Base-by-base conservation (phyloP, 176 grass and related monocot species). In the Ampelocalamus luodianensis region DNA sequence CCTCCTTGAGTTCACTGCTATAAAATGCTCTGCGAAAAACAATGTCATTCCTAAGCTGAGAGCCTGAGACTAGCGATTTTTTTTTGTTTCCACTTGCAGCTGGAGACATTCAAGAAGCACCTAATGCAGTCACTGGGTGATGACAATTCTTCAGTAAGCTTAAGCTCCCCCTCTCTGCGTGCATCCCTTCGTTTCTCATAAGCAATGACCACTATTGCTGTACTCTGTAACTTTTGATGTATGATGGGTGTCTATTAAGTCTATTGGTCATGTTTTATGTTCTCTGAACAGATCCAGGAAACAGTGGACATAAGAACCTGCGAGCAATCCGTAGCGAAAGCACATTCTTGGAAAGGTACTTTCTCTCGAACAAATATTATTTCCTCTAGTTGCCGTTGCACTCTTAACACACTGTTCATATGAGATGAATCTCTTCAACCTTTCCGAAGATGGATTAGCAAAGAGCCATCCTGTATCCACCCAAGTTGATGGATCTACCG, bases 91-190 rank as follows among this genome's bases (percentile, higher is more conserved):
- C 34, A 58, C 55, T 44, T 77, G 77, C 82, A 98, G 96, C 71
- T 98, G 72, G 91, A 98, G 76, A 89, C 91, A 37, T 98, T 98
- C 85, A 98, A 95, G 91, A 92, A 90, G 51, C 93, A 94, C 65
- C 85, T 98, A 70, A 92, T 95, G 93, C 93, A 93, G 76, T 95
- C 96, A 7, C 74, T 98, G 13, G 92, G 92, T 63, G 91, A 98
- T 18, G 96, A 95, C 1, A 85, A 92, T 64, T 78, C 86, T 59
- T 55, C 85, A 46, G 96, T 89, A 84, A 88, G 90, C 79, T 74
- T 88, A 60, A 83, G 81, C 10, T 63, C 34, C 20, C 68, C 39
- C 12, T 84, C 12, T 84, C 45, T 51, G 40, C 56, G 32, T 65
- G 43, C 8, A 8, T 29, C 10, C 56, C 22, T 66, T 67, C 13